Evolutionary conservation across 495 filamentous ascomycete species (phyloP), one percentile per base, ranked within the genome.

Genomic region (Penicillium waksmanii): DNA sequence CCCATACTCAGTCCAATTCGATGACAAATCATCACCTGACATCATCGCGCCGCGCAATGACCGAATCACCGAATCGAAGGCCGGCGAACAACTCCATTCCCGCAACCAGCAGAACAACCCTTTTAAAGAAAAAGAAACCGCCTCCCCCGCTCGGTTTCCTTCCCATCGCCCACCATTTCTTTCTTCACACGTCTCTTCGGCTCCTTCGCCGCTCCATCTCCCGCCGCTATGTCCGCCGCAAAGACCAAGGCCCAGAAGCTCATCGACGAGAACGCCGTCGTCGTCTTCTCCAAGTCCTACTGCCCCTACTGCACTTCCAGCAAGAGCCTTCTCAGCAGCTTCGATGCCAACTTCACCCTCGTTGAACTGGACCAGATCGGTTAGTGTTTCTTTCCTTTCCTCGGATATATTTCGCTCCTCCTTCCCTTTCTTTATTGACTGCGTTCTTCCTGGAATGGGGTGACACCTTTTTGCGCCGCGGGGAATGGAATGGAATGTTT

Each of bases 201-300:
- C 73, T 82, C 82, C 60, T 80, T 84, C 55, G 71, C 81, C 68
- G 73, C 80, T 62, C 60, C 73, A 23, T 77, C 80, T 56, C 80
- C 90, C 63, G 79, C 82, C 69, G 84, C 73, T 65, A 93, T 93
- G 89, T 89, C 92, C 66, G 86, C 89, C 75, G 91, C 93, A 60
- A 93, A 91, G 78, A 84, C 84, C 57, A 94, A 94, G 73, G 93
- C 91, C 47, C 88, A 96, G 76, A 69, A 67, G 60, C 87, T 97
- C 76, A 97, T 99, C 69, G 84, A 96, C 70, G 89, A 97, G 63
- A 94, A 98, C 77, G 82, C 87, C 60, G 95, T 98, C 68, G 91
- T 93, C 60, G 89, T 98, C 63, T 98, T 98, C 84, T 90, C 86
- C 73, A 99, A 99, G 79, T 91, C 88, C 13, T 96, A 89, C 78